Base-by-base conservation (phyloP, 148 eudicot species). In the Spergularia marina region DNA sequence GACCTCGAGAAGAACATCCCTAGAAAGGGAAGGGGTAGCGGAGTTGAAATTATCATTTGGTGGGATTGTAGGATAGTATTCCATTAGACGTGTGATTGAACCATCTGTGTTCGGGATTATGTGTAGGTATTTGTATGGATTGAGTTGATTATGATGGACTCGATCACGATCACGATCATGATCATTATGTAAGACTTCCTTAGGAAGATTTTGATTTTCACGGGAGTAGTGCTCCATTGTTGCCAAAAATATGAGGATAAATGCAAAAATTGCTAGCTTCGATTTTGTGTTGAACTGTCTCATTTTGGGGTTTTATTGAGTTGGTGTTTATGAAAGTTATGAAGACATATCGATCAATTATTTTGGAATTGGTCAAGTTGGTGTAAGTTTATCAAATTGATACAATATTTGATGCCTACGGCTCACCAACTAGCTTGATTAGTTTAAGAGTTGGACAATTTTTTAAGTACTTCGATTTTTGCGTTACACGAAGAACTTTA, bases 101-200 rank as follows among this genome's bases (percentile, higher is more conserved):
- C 81, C 81, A 30, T 81, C 75, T 23, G 78, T 72, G 71, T 81
- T 81, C 10, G 21, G 74, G 56, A 57, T 68, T 40, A 81, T 72
- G 36, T 68, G 56, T 13, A 77, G 77, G 23, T 34, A 36, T 30
- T 67, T 9, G 34, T 68, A 81, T 5, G 80, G 84, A 15, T 81
- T 77, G 10, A 80, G 30, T 52, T 40, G 16, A 51, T 44, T 18
- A n/a, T 13, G 49, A 36, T 36, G 17, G 17, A 36, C 16, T 14
- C 25, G 34, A 60, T 30, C 10, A 36, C 12, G 18, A 64, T 64
- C 49, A 0, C 5, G 65, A 30, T 12, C 13, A 62, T 63, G 18
- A n/a, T 5, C 18, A 15, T 30, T 51, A 21, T 9, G 17, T 72
- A 30, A 20, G 1, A 25, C 17, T 40, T 72, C 59, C 11, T 58